Evolutionary conservation across 2,329 filamentous ascomycete species (phyloP).

Genomic region (Triangularia verruculosa): DNA sequence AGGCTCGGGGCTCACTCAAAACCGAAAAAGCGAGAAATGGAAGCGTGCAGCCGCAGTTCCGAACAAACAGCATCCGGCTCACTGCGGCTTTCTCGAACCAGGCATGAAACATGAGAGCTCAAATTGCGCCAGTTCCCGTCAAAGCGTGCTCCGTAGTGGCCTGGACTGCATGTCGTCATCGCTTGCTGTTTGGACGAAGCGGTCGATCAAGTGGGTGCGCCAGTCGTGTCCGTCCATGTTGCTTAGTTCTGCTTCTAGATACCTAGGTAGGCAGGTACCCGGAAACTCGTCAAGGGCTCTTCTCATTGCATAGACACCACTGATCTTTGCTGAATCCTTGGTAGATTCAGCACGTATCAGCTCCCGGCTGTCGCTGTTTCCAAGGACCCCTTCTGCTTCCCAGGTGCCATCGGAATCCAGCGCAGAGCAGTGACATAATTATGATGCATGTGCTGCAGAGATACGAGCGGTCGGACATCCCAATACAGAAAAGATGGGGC

Average conservation of each 20-base stretch:
- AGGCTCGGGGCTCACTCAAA: neutral
- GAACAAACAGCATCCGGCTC: neutral
- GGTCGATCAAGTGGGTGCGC: neutral
- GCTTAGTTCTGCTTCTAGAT: too few species aligned
- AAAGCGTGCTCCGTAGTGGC: neutral
- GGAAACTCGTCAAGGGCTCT: too few species aligned
- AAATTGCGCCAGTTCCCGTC: neutral
- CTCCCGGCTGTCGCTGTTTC: too few species aligned
- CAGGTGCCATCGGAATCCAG: too few species aligned
- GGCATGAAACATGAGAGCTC: neutral
- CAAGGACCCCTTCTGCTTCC: too few species aligned
- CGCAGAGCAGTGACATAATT: neutral
- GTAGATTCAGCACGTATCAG: too few species aligned
- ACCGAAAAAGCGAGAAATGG: neutral
- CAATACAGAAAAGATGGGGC: neutral
- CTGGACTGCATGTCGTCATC: neutral
- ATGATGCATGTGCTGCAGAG: neutral
- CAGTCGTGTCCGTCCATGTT: neutral
- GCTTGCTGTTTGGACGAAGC: neutral
- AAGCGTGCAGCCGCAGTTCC: neutral
- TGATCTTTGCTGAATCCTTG: too few species aligned
- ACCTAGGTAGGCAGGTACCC: too few species aligned
- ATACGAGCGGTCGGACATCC: neutral
- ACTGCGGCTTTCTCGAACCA: neutral
- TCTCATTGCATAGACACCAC: too few species aligned